Evolutionary conservation across 208 protist genomes (phyloP), one percentile per base, ranked within the genome.

Genomic region (Novymonas esmeraldas): DNA sequence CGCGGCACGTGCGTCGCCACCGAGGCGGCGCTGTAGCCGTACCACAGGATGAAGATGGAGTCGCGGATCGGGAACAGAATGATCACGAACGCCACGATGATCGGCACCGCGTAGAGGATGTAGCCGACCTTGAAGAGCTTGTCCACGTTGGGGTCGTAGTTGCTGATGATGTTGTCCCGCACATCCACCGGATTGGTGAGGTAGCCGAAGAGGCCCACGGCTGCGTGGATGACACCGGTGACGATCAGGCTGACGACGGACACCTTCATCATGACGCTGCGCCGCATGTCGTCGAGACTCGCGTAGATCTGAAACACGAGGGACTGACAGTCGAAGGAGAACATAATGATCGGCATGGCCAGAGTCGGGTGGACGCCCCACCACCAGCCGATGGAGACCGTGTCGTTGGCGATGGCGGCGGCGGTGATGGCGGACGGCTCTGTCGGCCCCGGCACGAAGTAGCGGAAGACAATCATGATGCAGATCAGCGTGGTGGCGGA

Each of bases 291-390:
- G 1, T 81, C 50, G 3, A 93, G 71, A 0, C 68, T 61, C 11
- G 84, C 75, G 73, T 93, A 93, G 24, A 93, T 78, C 57, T 93
- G 87, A 52, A 93, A 93, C 3, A 90, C 78, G 33, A 93, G 73
- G 28, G 83, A 84, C 70, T 93, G 87, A 54, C 87, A 93, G 58
- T 89, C 87, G 50, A 93, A 93, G 52, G 84, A 88, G 68, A 93
- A 93, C 87, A 93, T 93, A 56, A 90, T 84, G 64, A 93, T 87
- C 6, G 87, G 83, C 18, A 93, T 56, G 0, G 82, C 64, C 33
- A 93, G 61, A 18, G 90, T 51, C 4, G 81, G 78, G 28, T 86
- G 60, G 6, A 20, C 46, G 20, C 87, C 87, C 46, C 46, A 73
- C 69, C 77, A 88, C 79, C 78, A 93, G 28, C 33, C 31, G 14